These are phyloP conservation scores for Penicillium canescens DNA, from an alignment of 495 filamentous ascomycete genomes.

Conservation along the genomic window DNA sequence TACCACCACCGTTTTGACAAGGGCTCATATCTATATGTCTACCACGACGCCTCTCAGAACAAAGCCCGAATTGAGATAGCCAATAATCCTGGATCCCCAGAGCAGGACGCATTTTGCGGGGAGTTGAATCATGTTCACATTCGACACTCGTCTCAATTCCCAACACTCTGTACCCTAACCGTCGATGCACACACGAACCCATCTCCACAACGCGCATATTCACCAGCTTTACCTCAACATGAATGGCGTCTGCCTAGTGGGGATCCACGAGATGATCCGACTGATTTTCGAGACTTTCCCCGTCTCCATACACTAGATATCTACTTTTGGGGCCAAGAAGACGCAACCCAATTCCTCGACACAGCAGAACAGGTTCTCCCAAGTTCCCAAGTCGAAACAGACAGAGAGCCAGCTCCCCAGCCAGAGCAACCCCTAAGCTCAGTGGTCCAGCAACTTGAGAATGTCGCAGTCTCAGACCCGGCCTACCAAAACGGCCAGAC, in stretches of 20 bases:
- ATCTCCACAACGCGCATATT: conserved; percentile 24
- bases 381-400: conserved; percentile 54
- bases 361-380: conserved; percentile 60
- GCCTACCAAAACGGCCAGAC: conserved; percentile 58
- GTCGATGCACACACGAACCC: conserved; percentile 57
- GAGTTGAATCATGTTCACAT: conserved; percentile 65
- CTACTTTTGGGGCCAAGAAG: conserved; percentile 83
- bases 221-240: conserved; percentile 40
- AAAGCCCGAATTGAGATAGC: conserved; percentile 80
- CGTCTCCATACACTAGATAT: conserved; percentile 82
- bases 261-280: conserved; percentile 67
- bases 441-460: conserved; percentile 83
- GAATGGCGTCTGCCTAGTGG: conserved; percentile 80
- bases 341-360: conserved; percentile 73
- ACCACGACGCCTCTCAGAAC: conserved; percentile 67
- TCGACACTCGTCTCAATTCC: conserved; percentile 75
- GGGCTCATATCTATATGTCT: conserved; percentile 84
- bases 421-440: conserved; percentile 63
- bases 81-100: conserved; percentile 80
- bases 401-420: conserved; percentile 46
- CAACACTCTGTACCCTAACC: conserved; percentile 71
- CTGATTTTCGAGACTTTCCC: conserved; percentile 71
- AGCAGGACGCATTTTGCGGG: conserved; percentile 88
- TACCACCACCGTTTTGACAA: conserved; percentile 84
- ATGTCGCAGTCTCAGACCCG: conserved; percentile 68